phyloP scores from a whole-genome alignment of 345 rosid species.

The Eutrema yunnanense region DNA sequence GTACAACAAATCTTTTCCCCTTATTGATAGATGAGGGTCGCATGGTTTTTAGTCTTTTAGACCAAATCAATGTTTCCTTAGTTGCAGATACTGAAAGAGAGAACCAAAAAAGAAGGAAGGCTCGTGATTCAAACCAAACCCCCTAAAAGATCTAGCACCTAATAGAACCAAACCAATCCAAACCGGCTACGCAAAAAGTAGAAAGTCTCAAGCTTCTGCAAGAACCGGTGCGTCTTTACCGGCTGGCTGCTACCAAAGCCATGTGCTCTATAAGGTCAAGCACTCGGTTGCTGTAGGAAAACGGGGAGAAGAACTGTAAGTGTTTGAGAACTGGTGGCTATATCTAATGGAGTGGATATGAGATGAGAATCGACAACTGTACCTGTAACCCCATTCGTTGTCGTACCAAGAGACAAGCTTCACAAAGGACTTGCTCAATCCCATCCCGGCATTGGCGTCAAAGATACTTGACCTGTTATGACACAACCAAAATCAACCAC shows the following conservation, averaged over 20 bases:
- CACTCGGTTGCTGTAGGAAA: slow-evolving; percentile 77
- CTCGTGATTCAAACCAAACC: slow-evolving; percentile 6
- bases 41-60: not conserved
- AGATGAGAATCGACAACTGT: not conserved
- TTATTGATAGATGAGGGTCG: slow-evolving; percentile 20
- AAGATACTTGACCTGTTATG: slow-evolving; percentile 86
- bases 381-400: slow-evolving; percentile 99
- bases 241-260: slow-evolving; percentile 72
- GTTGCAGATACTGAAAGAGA: slow-evolving; percentile 14
- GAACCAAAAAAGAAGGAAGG: slow-evolving; percentile 6
- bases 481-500: not conserved
- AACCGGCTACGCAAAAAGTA: not conserved
- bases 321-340: not conserved
- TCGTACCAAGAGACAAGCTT: slow-evolving; percentile 96
- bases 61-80: slow-evolving; percentile 6
- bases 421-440: slow-evolving; percentile 70
- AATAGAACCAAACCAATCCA: not conserved
- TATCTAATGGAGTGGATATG: not conserved
- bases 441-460: slow-evolving; percentile 97
- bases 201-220: slow-evolving; percentile 10
- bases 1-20: not conserved
- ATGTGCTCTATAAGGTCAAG: slow-evolving; percentile 95
- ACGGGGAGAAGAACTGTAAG: not conserved
- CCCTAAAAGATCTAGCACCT: slow-evolving; percentile 12
- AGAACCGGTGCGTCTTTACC: slow-evolving; percentile 4